Conservation (phyloP, 129 eudicot species). For the Lactuca saligna region DNA sequence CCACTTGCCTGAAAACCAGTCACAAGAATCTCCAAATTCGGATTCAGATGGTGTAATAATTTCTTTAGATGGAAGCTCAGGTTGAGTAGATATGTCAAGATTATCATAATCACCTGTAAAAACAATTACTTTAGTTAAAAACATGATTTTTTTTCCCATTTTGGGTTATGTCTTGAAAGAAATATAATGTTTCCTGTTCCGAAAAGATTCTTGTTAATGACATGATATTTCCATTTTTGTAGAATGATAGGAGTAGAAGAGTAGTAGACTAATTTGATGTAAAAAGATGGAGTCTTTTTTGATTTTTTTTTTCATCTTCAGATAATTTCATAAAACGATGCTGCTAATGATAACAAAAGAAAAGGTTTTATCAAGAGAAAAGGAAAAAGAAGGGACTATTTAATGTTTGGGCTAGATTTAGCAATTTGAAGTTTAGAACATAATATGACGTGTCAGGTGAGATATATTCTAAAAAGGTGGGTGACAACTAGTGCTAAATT, state of each 20-base stretch:
- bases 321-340: background rate
- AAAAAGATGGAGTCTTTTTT: constrained; percentile 1
- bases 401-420: constrained; percentile 21
- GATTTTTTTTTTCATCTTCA: constrained; percentile 6
- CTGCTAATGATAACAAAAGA: background rate
- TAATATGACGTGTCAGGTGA: constrained; percentile 7
- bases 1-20: constrained; percentile 68
- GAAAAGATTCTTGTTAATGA: background rate
- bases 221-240: background rate
- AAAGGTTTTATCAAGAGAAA: background rate
- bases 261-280: background rate
- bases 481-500: background rate
- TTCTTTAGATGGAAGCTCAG: constrained; percentile 41
- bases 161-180: background rate
- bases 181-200: background rate
- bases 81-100: constrained; percentile 20
- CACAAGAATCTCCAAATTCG: constrained; percentile 39
- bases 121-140: background rate
- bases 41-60: constrained; percentile 38
- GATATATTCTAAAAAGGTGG: background rate
- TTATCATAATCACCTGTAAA: constrained; percentile 49
- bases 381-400: background rate
- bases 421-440: constrained; percentile 11
- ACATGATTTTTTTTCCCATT: no score
- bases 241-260: background rate